These are phyloP conservation scores for Claviceps fusiformis DNA, from an alignment of 2,329 filamentous ascomycete species.

Conservation along the genomic window DNA sequence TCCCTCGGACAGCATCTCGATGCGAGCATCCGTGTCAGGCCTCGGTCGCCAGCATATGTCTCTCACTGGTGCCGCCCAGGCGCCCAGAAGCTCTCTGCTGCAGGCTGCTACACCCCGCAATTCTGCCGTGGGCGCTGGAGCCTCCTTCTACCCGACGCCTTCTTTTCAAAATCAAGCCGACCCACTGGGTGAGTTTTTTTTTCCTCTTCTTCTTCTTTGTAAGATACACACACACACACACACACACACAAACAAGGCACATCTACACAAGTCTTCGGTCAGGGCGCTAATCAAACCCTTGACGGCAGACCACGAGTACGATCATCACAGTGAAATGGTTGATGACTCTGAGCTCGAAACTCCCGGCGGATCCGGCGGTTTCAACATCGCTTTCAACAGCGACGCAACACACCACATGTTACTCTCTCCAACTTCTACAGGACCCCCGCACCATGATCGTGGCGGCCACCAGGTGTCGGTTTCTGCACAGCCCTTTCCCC, in stretches of 20 bases:
- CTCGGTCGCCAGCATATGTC: constrained; percentile 20
- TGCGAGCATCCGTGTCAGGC: constrained; percentile 25
- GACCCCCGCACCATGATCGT: constrained; percentile 24
- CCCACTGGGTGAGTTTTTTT: constrained; percentile 73
- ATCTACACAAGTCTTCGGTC: constrained; percentile 29
- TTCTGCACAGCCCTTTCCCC: constrained; percentile 38
- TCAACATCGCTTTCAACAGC: constrained; percentile 41
- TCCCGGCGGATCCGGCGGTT: constrained; percentile 50
- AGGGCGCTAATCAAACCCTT: constrained; percentile 48
- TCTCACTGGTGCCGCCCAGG: constrained; percentile 13
- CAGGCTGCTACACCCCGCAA: constrained; percentile 22
- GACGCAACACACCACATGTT: constrained; percentile 28
- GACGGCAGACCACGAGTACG: constrained; percentile 83
- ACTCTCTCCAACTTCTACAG: constrained; percentile 27
- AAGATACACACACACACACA: no score
- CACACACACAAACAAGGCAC: no score
- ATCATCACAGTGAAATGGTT: constrained; percentile 76
- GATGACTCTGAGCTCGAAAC: constrained; percentile 67
- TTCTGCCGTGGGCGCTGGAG: constrained; percentile 24
- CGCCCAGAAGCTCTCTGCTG: constrained; percentile 20
- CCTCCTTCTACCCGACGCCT: constrained; percentile 65
- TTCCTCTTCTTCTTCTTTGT: no score
- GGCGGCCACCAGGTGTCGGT: constrained; percentile 18
- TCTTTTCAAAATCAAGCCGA: constrained; percentile 86
- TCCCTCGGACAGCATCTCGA: constrained; percentile 33